Conservation (phyloP, 2,329 filamentous ascomycete genomes). For the Byssochlamys sp. region DNA sequence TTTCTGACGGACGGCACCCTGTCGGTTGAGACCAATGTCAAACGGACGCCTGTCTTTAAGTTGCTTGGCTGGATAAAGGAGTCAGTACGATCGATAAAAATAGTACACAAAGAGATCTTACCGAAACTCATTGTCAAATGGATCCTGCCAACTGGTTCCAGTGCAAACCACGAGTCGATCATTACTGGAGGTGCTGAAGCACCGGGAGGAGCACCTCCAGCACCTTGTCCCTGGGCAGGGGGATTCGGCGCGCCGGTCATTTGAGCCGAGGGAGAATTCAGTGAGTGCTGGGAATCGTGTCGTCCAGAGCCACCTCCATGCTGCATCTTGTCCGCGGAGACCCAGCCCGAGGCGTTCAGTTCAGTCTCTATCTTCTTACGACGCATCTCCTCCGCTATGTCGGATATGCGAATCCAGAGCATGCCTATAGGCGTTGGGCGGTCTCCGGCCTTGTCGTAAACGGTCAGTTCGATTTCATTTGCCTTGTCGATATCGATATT, state of each 20-base stretch:
- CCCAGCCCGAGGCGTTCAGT: constrained; percentile 89
- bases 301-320: constrained; percentile 43
- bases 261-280: constrained; percentile 22
- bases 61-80: constrained; percentile 57
- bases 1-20: constrained; percentile 90
- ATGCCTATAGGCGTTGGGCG: constrained; percentile 86
- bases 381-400: constrained; percentile 94
- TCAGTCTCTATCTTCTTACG: constrained; percentile 95
- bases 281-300: constrained; percentile 47
- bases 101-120: constrained; percentile 21
- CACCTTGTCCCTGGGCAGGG: constrained; percentile 18
- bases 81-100: background rate
- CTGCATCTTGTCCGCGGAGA: constrained; percentile 90
- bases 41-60: constrained; percentile 71
- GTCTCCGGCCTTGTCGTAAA: constrained; percentile 90
- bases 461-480: constrained; percentile 93
- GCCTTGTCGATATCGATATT: constrained; percentile 94
- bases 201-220: constrained; percentile 21
- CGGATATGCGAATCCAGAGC: constrained; percentile 91
- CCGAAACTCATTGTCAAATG: constrained; percentile 81
- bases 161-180: constrained; percentile 92
- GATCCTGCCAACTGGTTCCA: constrained; percentile 88
- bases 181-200: constrained; percentile 27
- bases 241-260: constrained; percentile 13
- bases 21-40: constrained; percentile 82